Evolutionary conservation across 345 rosid genomes (phyloP), one percentile per base, ranked within the genome.

Genomic region (Stellera chamaejasme): DNA sequence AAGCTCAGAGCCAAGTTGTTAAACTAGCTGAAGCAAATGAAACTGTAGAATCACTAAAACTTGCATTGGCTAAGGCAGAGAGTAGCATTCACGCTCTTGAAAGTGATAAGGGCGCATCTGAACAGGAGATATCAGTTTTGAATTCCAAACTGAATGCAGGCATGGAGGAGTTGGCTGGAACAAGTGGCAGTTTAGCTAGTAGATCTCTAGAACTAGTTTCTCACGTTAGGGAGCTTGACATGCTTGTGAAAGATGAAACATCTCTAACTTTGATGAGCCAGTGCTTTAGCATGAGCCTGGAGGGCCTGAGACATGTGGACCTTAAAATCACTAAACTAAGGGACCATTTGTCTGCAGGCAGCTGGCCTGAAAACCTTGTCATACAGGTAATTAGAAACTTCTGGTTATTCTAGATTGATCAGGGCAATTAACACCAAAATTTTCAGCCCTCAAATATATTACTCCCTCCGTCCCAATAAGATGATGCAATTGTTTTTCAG

Each of bases 151-250:
- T 88, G 71, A 77, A 73, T 60, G 75, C 82, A 54, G 82, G 90
- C 79, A 77, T 81, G 80, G 90, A 84, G 63, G 96, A 88, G 74
- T 69, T 86, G 73, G 73, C 84, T 57, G 88, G 85, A 74, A 70
- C 74, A 51, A 86, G 58, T 59, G 87, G 83, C 60, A 81, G 67
- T 72, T 56, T 79, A 13, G 76, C 80, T 27, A 81, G 67, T 63
- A 82, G 69, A 58, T 75, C 79, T 26, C 48, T 74, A 49, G 95
- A 92, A 76, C 65, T 86, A 58, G 61, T 69, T 42, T 63, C 65
- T 65, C 72, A 71, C 60, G 66, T 86, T 58, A 67, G 72, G 56
- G 61, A 79, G 73, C 78, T 88, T 61, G 84, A 82, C 58, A 56
- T 68, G 72, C 66, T 72, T 50, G 43, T 80, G 71, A 77, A 77